phyloP scores from a whole-genome alignment of 371 early-diverging fungal species.

The Dichotomocladium elegans region DNA sequence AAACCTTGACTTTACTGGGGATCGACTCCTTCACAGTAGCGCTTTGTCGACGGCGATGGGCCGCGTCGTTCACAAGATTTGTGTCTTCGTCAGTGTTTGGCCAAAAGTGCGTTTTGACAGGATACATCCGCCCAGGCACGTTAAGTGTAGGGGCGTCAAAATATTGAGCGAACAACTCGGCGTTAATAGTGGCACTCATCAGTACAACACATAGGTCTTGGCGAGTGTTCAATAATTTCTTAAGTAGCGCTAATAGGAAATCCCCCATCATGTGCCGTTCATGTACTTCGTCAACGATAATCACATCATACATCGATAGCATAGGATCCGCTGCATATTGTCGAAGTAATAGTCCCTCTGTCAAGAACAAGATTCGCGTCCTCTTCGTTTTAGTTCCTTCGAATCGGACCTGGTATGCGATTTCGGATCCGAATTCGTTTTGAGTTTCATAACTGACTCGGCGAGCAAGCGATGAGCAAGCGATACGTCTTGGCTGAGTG shows the following conservation, averaged over 20 bases:
- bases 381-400: conserved; percentile 58
- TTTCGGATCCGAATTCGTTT: conserved; percentile 62
- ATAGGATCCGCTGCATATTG: conserved; percentile 58
- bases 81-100: conserved; percentile 35
- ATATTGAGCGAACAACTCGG: conserved; percentile 59
- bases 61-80: conserved; percentile 52
- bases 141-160: conserved; percentile 52
- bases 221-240: conserved; percentile 39
- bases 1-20: conserved; percentile 34
- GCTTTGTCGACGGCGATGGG: conserved; percentile 37
- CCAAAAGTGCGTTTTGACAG: conserved; percentile 50
- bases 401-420: conserved; percentile 71
- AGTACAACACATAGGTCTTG: conserved; percentile 53
- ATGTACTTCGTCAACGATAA: conserved; percentile 78
- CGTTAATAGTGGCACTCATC: conserved; percentile 83
- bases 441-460: conserved; percentile 69
- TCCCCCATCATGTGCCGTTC: conserved; percentile 65
- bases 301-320: conserved; percentile 56
- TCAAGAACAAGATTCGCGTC: conserved; percentile 63
- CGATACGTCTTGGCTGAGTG: conserved; percentile 94
- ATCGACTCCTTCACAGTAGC: conserved; percentile 41
- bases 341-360: conserved; percentile 62
- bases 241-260: conserved; percentile 55
- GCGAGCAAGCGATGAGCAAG: conserved; percentile 83
- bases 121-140: conserved; percentile 52